Base-by-base conservation (phyloP, 2,329 filamentous ascomycete genomes). In the Fusarium metavorans region DNA sequence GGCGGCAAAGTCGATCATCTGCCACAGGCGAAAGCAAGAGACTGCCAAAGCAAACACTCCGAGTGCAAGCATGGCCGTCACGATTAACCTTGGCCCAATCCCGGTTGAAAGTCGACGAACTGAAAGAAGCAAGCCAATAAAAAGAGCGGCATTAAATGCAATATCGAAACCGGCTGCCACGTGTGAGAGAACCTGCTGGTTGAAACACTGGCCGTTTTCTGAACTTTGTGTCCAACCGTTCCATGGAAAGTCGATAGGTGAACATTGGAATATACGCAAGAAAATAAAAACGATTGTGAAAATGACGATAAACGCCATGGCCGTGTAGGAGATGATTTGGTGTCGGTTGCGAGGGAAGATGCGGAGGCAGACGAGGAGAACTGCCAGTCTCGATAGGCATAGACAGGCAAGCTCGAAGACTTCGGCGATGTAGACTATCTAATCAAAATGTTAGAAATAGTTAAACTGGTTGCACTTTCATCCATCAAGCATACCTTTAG, bases 131-230 rank as follows among this genome's bases (percentile, higher is more conserved):
- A 87, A 83, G 6, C 88, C 76, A 3, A 79, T 61, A 58, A 88
- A 81, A 11, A 89, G 81, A 74, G 82, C 82, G 37, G 84, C 67
- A 71, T 88, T 88, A 30, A 87, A 82, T 4, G 80, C 80, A n/a
- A 87, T 86, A 70, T 87, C 87, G 56, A 88, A 81, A 1, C 79
- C 82, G 1, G 86, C 84, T 37, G 84, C 85, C 25, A 82, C 77
- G 77, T 86, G 86, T 35, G 84, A 82, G 16, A 87, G 81, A 10
- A 61, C 32, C 27, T 74, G 66, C n/a, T 76, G 57, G 20, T 77
- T 63, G 27, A 80, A 58, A 57, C 79, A 80, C 25, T 69, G 60
- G 32, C 59, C 58, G 4, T 45, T 56, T n/a, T 32, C 68, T 23
- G 56, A 48, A 16, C 70, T 50, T 8, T 60, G 25, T 7, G 58